Conservation (phyloP, 2,329 filamentous ascomycete genomes). For the Raffaelea ambrosiae region DNA sequence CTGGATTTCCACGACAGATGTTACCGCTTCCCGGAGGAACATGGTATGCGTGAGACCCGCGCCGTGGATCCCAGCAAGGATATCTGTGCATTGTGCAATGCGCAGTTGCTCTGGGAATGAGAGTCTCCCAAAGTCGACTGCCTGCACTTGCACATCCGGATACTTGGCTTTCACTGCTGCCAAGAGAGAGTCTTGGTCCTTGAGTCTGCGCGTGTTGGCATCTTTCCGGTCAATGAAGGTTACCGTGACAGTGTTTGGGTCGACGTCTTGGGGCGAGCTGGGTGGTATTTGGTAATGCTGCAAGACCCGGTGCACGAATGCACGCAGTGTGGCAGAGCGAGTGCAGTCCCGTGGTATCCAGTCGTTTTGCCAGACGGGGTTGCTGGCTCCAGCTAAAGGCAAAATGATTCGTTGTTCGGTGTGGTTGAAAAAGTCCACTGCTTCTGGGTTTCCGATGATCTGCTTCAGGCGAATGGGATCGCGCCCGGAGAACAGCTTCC, state of each 20-base stretch:
- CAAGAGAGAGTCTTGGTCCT: constrained; percentile 19
- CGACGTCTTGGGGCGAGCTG: background rate
- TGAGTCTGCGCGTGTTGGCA: constrained; percentile 19
- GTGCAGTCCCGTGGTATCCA: constrained; percentile 23
- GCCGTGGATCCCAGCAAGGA: constrained; percentile 34
- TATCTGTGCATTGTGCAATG: constrained; percentile 25
- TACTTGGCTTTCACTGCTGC: constrained; percentile 15
- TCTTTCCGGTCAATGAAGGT: constrained; percentile 27
- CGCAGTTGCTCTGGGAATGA: constrained; percentile 27
- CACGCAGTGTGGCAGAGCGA: constrained; percentile 20
- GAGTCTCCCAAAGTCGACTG: constrained; percentile 27
- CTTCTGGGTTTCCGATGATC: constrained; percentile 4
- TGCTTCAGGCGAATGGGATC: constrained; percentile 20
- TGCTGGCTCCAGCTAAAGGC: constrained; percentile 29
- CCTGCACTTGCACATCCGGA: constrained; percentile 20
- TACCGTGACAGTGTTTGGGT: constrained; percentile 13
- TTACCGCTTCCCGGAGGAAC: constrained; percentile 25
- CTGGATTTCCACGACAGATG: constrained; percentile 32
- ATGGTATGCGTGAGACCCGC: constrained; percentile 32
- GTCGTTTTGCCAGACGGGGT: constrained; percentile 33
- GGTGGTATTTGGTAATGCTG: constrained; percentile 15
- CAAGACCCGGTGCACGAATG: constrained; percentile 24
- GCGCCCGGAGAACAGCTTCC: constrained; percentile 24
- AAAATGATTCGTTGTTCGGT: constrained; percentile 24
- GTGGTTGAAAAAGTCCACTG: constrained; percentile 2